These are phyloP conservation scores for Candida michaelii DNA, from an alignment of 805 yeast species.

Conservation along the genomic window DNA sequence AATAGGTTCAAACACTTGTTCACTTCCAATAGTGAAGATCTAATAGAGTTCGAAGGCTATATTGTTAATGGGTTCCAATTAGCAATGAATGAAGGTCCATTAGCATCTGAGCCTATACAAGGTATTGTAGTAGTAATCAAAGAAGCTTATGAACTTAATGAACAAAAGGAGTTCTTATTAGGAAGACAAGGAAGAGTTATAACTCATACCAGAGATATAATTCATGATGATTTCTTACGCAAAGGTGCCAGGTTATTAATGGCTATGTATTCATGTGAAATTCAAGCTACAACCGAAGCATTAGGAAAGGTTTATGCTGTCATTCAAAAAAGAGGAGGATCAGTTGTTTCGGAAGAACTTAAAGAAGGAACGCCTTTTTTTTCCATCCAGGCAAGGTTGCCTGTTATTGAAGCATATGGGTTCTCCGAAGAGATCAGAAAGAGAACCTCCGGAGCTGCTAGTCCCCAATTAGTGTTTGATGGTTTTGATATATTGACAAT, in stretches of 20 bases:
- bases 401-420: conserved; percentile 96
- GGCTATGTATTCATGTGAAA: conserved; percentile 92
- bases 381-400: conserved; percentile 78
- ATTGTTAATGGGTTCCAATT: conserved; percentile 82
- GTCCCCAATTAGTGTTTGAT: conserved; percentile 88
- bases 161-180: conserved; percentile 29
- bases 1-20: conserved; percentile 31
- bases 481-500: conserved; percentile 85
- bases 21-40: conserved; percentile 13
- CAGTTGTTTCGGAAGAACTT: conserved; percentile 87
- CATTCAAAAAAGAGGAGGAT: conserved; percentile 84
- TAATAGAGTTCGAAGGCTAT: conserved; percentile 53
- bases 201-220: conserved; percentile 67
- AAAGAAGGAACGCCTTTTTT: conserved; percentile 98
- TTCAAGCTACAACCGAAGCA: conserved; percentile 93
- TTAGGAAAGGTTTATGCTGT: conserved; percentile 95
- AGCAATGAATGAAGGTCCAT: conserved; percentile 81
- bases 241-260: conserved; percentile 90
- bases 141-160: conserved; percentile 20
- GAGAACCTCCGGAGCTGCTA: conserved; percentile 94
- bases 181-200: conserved; percentile 72
- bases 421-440: conserved; percentile 93
- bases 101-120: conserved; percentile 83
- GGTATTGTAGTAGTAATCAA: conserved; percentile 62
- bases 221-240: conserved; percentile 67